phyloP scores from a whole-genome alignment of 2,329 filamentous ascomycete species.

The Penicillium sp. region DNA sequence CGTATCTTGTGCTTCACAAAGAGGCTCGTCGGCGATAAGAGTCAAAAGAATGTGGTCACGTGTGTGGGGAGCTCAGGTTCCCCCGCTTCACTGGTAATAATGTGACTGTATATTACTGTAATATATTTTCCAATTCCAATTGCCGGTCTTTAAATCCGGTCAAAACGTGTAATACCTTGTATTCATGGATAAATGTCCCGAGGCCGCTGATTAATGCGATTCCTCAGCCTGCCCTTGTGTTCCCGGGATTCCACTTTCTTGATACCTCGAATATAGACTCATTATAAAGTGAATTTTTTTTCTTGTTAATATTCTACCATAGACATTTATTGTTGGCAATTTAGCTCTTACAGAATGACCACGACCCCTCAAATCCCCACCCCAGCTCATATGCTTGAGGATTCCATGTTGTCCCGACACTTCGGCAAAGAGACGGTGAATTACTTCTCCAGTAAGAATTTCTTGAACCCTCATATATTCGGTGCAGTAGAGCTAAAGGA shows the following conservation, averaged over 20 bases:
- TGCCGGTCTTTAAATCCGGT: constrained; percentile 16
- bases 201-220: constrained; percentile 22
- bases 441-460: constrained; percentile 49
- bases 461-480: not conserved
- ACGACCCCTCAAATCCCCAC: constrained; percentile 48
- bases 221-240: not conserved
- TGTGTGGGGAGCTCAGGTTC: constrained; percentile 20
- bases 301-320: not conserved
- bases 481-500: not conserved
- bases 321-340: not conserved
- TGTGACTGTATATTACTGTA: constrained; percentile 10
- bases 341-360: constrained; percentile 26
- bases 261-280: not conserved
- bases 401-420: constrained; percentile 53
- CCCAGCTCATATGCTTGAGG: constrained; percentile 57
- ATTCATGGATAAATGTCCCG: not conserved
- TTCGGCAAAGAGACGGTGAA: constrained; percentile 52
- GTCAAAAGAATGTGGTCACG: constrained; percentile 15
- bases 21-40: constrained; percentile 5
- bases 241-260: not conserved
- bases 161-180: constrained; percentile 9
- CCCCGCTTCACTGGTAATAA: constrained; percentile 11
- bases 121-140: not conserved
- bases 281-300: not conserved
- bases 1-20: not conserved